Evolutionary conservation across 2,329 filamentous ascomycete genomes (phyloP).

Genomic region (Alternaria gansuensis): DNA sequence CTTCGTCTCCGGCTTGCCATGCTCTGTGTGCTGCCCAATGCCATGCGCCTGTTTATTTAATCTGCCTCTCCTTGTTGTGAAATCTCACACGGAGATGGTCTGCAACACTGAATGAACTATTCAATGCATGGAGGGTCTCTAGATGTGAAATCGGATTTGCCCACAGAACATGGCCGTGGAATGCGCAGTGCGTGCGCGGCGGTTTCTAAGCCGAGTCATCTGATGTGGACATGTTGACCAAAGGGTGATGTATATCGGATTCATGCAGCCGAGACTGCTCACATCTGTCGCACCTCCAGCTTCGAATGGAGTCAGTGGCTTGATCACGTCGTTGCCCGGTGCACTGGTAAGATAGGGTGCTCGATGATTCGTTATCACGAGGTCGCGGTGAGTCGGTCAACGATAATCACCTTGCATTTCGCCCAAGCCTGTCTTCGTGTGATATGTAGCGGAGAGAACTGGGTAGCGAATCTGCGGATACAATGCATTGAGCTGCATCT

Average conservation of each 20-base stretch:
- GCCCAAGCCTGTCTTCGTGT: slow-evolving; percentile 16
- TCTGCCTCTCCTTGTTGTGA: background rate
- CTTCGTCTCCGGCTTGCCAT: background rate
- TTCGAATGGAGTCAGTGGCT: slow-evolving; percentile 3
- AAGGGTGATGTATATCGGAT: slow-evolving; percentile 2
- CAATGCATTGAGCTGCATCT: slow-evolving; percentile 22
- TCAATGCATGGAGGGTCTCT: background rate
- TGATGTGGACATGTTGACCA: background rate
- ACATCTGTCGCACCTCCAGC: slow-evolving; percentile 3
- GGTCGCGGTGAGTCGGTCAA: slow-evolving; percentile 15
- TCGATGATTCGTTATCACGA: background rate
- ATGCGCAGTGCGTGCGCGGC: slow-evolving; percentile 1
- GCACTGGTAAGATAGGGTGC: slow-evolving; percentile 3
- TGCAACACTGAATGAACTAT: background rate
- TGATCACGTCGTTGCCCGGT: background rate
- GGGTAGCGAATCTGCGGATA: slow-evolving; percentile 22
- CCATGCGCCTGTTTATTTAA: background rate
- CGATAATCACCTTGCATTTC: background rate
- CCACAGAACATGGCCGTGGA: background rate
- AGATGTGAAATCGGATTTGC: background rate
- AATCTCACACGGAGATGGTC: background rate
- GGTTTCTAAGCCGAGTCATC: background rate
- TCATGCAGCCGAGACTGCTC: slow-evolving; percentile 3
- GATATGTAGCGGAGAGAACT: slow-evolving; percentile 8
- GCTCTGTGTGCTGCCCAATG: background rate